Base-by-base conservation (phyloP, 495 filamentous ascomycete species). In the Acidomyces sp. region DNA sequence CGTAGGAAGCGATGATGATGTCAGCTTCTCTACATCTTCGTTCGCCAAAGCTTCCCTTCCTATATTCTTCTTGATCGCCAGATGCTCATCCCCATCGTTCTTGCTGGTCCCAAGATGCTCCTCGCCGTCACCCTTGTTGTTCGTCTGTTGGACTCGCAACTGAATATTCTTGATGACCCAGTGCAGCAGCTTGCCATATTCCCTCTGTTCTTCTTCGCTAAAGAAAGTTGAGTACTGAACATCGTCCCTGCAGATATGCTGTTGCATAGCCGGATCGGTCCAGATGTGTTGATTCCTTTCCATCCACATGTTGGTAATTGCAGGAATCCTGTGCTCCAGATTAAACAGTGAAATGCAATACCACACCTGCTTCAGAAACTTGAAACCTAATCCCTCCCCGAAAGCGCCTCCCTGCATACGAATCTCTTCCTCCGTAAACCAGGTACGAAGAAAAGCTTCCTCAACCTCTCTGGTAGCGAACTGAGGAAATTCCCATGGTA, bases 331-430 rank as follows among this genome's bases (percentile, higher is more conserved):
- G n/a, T 27, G 3, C 15, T 43, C 5, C 10, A 25, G 3, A 34
- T 52, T 52, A 31, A 33, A 52, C 20, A 38, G 12, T 4, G 43
- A 43, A 22, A 34, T 39, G 21, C 30, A 43, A 25, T 34, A 39
- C 37, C 31, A 52, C 7, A 47, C 48, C 18, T 46, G 38, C 39
- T 52, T 52, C 26, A 52, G 26, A 27, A 52, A 52, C 4, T 34
- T 13, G 39, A 23, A 52, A 30, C 46, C 46, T 11, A 31, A 10
- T 15, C 23, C 28, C 2, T 29, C 26, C 7, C 37, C 37, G 3
- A 12, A 12, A 5, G 42, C 46, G n/a, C 46, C 46, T 22, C 48
- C 43, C 24, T 43, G 43, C 25, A 43, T 31, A 21, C 40, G 26
- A 20, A 43, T 43, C 41, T 52, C 48, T 10, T 18, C 21, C 0